Evolutionary conservation across 768 basidiomycete species (phyloP).

Genomic region (Suillus discolor): DNA sequence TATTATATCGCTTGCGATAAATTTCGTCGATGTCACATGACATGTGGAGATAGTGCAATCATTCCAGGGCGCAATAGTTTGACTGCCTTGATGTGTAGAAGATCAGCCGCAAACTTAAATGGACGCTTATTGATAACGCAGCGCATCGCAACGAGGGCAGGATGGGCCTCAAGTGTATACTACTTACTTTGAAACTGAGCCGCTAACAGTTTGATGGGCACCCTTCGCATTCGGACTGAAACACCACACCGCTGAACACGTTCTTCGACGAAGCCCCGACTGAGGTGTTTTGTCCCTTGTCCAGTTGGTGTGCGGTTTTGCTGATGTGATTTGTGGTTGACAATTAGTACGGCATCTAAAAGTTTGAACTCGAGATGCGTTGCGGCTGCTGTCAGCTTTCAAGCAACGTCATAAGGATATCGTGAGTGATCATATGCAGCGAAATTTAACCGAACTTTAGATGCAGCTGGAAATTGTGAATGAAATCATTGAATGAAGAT

Average conservation of each 20-base stretch:
- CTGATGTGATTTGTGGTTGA: too few relatives aligned
- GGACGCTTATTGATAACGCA: slow-evolving; percentile 25
- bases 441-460: background rate
- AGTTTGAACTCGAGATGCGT: background rate
- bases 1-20: slow-evolving; percentile 15
- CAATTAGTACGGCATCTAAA: background rate
- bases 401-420: background rate
- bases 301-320: too few relatives aligned
- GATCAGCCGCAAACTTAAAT: slow-evolving; percentile 28
- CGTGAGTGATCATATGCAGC: background rate
- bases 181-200: too few relatives aligned
- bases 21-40: slow-evolving; percentile 21
- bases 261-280: too few relatives aligned
- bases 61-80: slow-evolving; percentile 31
- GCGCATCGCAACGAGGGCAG: slow-evolving; percentile 27
- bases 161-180: slow-evolving; percentile 14
- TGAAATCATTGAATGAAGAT: background rate
- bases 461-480: background rate
- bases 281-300: too few relatives aligned
- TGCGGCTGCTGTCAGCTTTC: background rate
- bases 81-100: slow-evolving; percentile 27
- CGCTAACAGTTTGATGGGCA: too few relatives aligned
- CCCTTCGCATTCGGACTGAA: too few relatives aligned
- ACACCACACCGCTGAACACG: too few relatives aligned
- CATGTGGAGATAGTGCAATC: slow-evolving; percentile 23